Percentiles rank a stretch among this genome's conserved stretches.
phyloP scores from a whole-genome alignment of 1,284 basidiomycete species.

The Kwoniella shivajii region DNA sequence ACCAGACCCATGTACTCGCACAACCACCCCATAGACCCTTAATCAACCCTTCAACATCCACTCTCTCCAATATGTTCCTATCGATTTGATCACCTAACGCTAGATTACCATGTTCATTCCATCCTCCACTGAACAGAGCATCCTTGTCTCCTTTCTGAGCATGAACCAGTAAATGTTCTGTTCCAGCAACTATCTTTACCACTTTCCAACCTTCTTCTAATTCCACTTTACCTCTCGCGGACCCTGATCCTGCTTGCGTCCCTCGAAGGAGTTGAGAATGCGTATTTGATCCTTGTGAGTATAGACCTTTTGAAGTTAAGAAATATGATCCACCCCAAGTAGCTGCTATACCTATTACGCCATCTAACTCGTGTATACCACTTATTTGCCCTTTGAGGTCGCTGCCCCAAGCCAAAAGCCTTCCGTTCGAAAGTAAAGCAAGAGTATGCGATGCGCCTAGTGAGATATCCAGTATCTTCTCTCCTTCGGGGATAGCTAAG shows the following conservation, averaged over 20 bases:
- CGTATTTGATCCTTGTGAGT: conserved; percentile 66
- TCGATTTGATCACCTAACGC: conserved; percentile 64
- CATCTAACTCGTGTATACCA: conserved; percentile 46
- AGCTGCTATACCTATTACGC: conserved; percentile 59
- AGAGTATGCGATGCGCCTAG: conserved; percentile 74
- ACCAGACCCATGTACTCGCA: conserved; percentile 37
- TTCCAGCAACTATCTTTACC: conserved; percentile 65
- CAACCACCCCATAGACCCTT: conserved; percentile 39
- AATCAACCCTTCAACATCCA: conserved; percentile 22
- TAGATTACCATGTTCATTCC: conserved; percentile 95
- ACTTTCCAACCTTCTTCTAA: conserved; percentile 28
- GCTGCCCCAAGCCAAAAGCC: conserved; percentile 63
- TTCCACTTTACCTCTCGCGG: conserved; percentile 8
- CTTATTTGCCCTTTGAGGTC: conserved; percentile 69
- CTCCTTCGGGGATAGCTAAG: conserved; percentile 17
- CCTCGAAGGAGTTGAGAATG: conserved; percentile 65
- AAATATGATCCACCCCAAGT: conserved; percentile 84
- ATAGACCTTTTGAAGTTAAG: conserved; percentile 47
- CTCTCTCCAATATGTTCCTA: conserved; percentile 56
- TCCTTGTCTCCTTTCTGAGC: conserved; percentile 8
- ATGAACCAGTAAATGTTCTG: conserved; percentile 72
- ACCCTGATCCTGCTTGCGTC: not conserved
- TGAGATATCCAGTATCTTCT: conserved; percentile 48
- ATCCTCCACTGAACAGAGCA: conserved; percentile 81
- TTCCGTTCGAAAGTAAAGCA: conserved; percentile 60